A percentile compares a stretch with the other conserved stretches of the same genome.
phyloP scores from a whole-genome alignment of 495 filamentous ascomycete genomes.

The Hypomontagnella monticulosa region DNA sequence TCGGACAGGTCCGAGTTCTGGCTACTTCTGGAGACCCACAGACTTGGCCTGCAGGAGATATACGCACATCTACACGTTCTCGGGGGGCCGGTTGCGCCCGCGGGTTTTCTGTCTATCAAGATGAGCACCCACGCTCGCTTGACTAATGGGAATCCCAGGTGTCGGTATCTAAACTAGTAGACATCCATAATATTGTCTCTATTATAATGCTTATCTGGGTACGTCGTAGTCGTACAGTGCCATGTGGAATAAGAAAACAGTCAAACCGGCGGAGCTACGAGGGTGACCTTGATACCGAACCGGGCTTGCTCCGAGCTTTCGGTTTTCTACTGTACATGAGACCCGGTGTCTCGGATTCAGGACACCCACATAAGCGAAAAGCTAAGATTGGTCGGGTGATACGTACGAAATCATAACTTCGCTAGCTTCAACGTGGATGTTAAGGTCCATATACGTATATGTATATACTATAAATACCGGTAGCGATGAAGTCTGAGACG shows the following conservation, averaged over 20 bases:
- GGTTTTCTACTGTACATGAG: slow-evolving; percentile 16
- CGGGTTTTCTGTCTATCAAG: slow-evolving; percentile 19
- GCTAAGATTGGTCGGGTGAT: neutral
- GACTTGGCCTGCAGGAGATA: slow-evolving; percentile 35
- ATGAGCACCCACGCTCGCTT: slow-evolving; percentile 26
- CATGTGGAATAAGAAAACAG: slow-evolving; percentile 1
- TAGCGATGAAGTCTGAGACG: no score
- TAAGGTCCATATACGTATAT: no score
- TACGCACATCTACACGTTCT: slow-evolving; percentile 17
- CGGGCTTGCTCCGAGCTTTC: slow-evolving; percentile 9
- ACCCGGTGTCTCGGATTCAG: neutral
- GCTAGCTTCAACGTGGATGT: no score
- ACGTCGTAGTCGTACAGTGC: neutral
- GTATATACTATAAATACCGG: no score
- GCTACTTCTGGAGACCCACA: slow-evolving; percentile 32
- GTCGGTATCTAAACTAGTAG: slow-evolving; percentile 33
- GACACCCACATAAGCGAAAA: neutral
- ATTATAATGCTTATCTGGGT: slow-evolving; percentile 6
- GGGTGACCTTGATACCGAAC: slow-evolving; percentile 17
- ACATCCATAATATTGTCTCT: slow-evolving; percentile 24
- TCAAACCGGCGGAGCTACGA: slow-evolving; percentile 10
- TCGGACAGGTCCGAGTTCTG: slow-evolving; percentile 32
- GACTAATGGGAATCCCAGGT: slow-evolving; percentile 36
- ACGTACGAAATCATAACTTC: no score
- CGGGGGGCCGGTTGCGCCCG: slow-evolving; percentile 9